These are phyloP conservation scores for Henckelia pumila DNA, from an alignment of 257 asterid species.

Conservation along the genomic window DNA sequence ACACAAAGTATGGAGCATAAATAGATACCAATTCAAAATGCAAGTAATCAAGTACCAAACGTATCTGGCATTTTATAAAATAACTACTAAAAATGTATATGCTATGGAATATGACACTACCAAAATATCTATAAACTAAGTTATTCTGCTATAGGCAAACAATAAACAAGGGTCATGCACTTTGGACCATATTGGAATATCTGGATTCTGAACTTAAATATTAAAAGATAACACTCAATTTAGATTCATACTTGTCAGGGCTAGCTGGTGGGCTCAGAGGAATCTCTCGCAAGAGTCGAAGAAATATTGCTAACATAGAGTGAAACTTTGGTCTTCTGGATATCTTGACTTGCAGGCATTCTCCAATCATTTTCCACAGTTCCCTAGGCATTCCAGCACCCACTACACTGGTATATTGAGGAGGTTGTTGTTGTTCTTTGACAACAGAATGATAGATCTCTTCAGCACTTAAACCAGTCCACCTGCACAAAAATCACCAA, in stretches of 20 bases:
- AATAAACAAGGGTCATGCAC: slow-evolving; percentile 6
- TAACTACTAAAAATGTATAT: slow-evolving; percentile 10
- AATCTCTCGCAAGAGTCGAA: slow-evolving; percentile 89
- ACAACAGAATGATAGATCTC: slow-evolving; percentile 91
- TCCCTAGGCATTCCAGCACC: slow-evolving; percentile 99
- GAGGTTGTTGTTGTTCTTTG: slow-evolving; percentile 80
- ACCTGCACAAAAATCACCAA: slow-evolving; percentile 50
- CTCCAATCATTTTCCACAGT: slow-evolving; percentile 99
- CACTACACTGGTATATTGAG: slow-evolving; percentile 92
- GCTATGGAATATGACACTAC: slow-evolving; percentile 1
- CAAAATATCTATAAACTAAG: slow-evolving; percentile 7
- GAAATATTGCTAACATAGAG: slow-evolving; percentile 86
- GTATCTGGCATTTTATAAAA: slow-evolving; percentile 5
- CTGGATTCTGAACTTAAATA: slow-evolving; percentile 19
- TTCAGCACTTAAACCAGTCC: slow-evolving; percentile 90
- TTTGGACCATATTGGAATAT: slow-evolving; percentile 11
- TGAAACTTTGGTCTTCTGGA: slow-evolving; percentile 88
- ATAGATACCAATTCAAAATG: slow-evolving; percentile 23
- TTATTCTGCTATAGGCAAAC: not conserved
- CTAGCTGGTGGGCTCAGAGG: slow-evolving; percentile 97
- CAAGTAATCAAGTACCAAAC: slow-evolving; percentile 26
- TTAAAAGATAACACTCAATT: slow-evolving; percentile 10
- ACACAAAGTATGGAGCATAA: slow-evolving; percentile 34
- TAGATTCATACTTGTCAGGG: slow-evolving; percentile 81
- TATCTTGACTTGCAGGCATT: slow-evolving; percentile 90